Base-by-base conservation (phyloP, 352 stramenopile genomes). In the Plasmopara muralis region DNA sequence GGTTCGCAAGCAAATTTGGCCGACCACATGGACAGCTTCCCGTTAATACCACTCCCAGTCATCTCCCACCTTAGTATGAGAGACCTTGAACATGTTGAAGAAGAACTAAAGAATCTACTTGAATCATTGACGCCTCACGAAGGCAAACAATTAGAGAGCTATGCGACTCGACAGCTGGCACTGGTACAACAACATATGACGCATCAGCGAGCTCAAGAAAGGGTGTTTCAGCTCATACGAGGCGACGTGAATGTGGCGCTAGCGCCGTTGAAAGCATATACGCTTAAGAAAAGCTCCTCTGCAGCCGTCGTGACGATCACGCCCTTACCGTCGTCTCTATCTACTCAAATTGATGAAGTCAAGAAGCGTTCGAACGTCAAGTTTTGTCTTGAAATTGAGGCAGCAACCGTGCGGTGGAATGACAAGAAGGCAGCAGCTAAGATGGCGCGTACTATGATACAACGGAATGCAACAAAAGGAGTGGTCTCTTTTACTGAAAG, bases 131-230 rank as follows among this genome's bases (percentile, higher is more conserved):
- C 50, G 2, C 25, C 57, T 0, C 50, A 68, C 8, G 56, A 63
- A 14, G 66, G 66, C 29, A 52, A 66, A 29, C 72, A 74, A 38
- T 61, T 89, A 9, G 76, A 44, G 39, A 74, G 81, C 57, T 89
- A 89, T 59, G 69, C 74, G 2, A 50, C 52, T 10, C 64, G 77
- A 28, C 71, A 89, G 51, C 49, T 89, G 31, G 63, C 65, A 7
- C 48, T 83, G 5, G 67, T 89, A 10, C 66, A 77, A 16, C 59
- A 62, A 0, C 76, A 89, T 35, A 52, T 78, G 16, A 72, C 82
- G 40, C 68, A 83, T 28, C 47, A 70, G 15, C 53, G 78, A 43
- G 78, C 76, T 28, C 55, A 70, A 18, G 74, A 82, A 46, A 74
- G 78, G 6, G 76, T 89, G 10, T 49, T 74, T 8, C 60, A 71